These are phyloP conservation scores for Pseudocercospora cruenta DNA, from an alignment of 2,329 filamentous ascomycete species.

Conservation along the genomic window DNA sequence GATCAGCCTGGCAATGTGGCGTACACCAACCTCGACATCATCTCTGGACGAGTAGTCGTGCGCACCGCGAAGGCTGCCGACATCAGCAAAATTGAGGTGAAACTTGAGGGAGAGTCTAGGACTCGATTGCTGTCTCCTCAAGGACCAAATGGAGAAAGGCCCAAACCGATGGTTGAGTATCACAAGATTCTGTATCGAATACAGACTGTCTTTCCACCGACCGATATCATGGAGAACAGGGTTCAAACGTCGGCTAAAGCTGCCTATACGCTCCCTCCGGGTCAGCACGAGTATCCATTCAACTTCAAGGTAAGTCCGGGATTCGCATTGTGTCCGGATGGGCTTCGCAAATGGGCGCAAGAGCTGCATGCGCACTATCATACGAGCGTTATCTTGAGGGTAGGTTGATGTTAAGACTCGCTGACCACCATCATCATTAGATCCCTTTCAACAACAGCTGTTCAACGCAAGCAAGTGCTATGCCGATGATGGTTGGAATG, in stretches of 20 bases:
- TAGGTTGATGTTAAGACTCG: background rate
- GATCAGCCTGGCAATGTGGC: constrained; percentile 36
- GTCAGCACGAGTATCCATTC: constrained; percentile 77
- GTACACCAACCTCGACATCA: constrained; percentile 73
- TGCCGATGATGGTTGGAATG: constrained; percentile 49
- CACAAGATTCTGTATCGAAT: constrained; percentile 72
- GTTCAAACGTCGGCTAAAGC: constrained; percentile 38
- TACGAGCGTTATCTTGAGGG: background rate
- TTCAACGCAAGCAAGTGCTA: constrained; percentile 45
- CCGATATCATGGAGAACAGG: constrained; percentile 42
- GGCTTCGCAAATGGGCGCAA: background rate
- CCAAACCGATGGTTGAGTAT: constrained; percentile 53
- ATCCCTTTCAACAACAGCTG: constrained; percentile 73
- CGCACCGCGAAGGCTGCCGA: constrained; percentile 49
- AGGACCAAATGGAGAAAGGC: constrained; percentile 47
- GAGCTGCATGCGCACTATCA: background rate
- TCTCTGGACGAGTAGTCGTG: constrained; percentile 61
- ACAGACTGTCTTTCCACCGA: constrained; percentile 57
- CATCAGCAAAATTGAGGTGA: constrained; percentile 68
- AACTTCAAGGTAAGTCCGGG: constrained; percentile 65
- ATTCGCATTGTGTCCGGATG: background rate
- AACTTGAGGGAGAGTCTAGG: constrained; percentile 78
- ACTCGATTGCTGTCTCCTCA: constrained; percentile 64
- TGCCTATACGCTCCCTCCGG: constrained; percentile 65
- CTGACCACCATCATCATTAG: constrained; percentile 34